phyloP scores from a whole-genome alignment of 805 yeast species.

The Yarrowia sp. region DNA sequence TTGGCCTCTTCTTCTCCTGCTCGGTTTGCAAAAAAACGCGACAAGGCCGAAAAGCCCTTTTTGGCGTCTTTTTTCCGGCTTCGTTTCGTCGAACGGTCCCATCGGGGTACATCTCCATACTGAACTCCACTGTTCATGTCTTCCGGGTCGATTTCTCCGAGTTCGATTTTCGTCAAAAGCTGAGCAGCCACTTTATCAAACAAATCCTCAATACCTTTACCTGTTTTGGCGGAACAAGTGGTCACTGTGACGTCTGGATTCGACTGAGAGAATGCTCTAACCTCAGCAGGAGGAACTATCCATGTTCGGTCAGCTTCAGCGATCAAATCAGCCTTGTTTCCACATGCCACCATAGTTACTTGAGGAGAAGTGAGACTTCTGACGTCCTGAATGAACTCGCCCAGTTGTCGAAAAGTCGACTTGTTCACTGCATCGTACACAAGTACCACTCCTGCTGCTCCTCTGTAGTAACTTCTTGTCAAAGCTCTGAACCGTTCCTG shows the following conservation, averaged over 20 bases:
- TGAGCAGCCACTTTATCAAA: slow-evolving; percentile 44
- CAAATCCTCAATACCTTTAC: slow-evolving; percentile 44
- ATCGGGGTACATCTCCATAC: slow-evolving; percentile 47
- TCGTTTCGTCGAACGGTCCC: slow-evolving; percentile 37
- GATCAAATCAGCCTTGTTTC: slow-evolving; percentile 83
- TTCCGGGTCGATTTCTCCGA: slow-evolving; percentile 50
- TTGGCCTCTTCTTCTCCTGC: slow-evolving; percentile 13
- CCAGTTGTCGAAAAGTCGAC: slow-evolving; percentile 81
- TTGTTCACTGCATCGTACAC: slow-evolving; percentile 95
- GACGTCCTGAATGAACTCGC: slow-evolving; percentile 85
- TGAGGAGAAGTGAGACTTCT: slow-evolving; percentile 90
- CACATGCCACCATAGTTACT: slow-evolving; percentile 85
- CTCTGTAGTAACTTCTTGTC: slow-evolving; percentile 92
- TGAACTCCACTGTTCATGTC: slow-evolving; percentile 49
- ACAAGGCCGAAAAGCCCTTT: slow-evolving; percentile 9
- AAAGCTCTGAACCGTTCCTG: slow-evolving; percentile 93
- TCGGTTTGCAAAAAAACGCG: slow-evolving; percentile 3
- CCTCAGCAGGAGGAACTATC: slow-evolving; percentile 41
- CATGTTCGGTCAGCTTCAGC: slow-evolving; percentile 37
- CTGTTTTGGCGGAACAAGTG: slow-evolving; percentile 45
- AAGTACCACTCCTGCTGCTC: slow-evolving; percentile 95
- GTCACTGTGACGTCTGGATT: slow-evolving; percentile 42
- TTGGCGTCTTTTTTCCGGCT: slow-evolving; percentile 11
- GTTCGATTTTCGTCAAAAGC: slow-evolving; percentile 48
- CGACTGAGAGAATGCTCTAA: slow-evolving; percentile 38